Conservation (phyloP, 108 stramenopile species). For the Cyclotella choctawhatcheeana region DNA sequence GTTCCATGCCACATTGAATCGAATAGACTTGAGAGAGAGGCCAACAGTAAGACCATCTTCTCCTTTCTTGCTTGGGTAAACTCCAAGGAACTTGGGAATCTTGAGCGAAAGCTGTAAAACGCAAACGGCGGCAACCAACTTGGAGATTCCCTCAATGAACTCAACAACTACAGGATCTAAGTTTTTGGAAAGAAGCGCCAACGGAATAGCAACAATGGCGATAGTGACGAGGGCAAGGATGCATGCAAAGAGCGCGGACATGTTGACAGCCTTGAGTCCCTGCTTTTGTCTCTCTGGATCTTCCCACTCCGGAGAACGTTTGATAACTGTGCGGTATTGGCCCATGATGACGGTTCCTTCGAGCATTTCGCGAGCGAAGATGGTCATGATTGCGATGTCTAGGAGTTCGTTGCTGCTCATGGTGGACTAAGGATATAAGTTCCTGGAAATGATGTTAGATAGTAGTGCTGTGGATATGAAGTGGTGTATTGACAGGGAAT, state of each 20-base stretch:
- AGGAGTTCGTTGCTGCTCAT: slow-evolving; percentile 42
- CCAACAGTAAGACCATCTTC: slow-evolving; percentile 40
- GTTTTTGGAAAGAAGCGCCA: slow-evolving; percentile 63
- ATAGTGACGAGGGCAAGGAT: slow-evolving; percentile 59
- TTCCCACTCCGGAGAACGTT: slow-evolving; percentile 50
- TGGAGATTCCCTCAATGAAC: slow-evolving; percentile 80
- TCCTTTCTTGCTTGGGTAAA: slow-evolving; percentile 64
- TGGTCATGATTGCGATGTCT: slow-evolving; percentile 60
- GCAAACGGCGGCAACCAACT: slow-evolving; percentile 75
- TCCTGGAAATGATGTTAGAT: too few relatives aligned
- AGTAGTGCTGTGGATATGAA: too few relatives aligned
- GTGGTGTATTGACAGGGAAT: too few relatives aligned
- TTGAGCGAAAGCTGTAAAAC: slow-evolving; percentile 78
- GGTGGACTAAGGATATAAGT: background rate
- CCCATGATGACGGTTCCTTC: slow-evolving; percentile 83
- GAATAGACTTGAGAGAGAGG: slow-evolving; percentile 67
- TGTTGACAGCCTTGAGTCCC: slow-evolving; percentile 64
- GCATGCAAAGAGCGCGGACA: slow-evolving; percentile 64
- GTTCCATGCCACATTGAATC: slow-evolving; percentile 89
- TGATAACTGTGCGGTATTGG: slow-evolving; percentile 71
- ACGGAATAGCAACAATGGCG: slow-evolving; percentile 62
- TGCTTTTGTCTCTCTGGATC: slow-evolving; percentile 55
- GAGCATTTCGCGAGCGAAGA: slow-evolving; percentile 81
- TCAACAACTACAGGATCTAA: slow-evolving; percentile 56
- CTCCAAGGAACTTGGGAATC: slow-evolving; percentile 76